These are phyloP conservation scores for Gamsiella multidivaricata DNA, from an alignment of 192 early-diverging fungal genomes.

Conservation along the genomic window DNA sequence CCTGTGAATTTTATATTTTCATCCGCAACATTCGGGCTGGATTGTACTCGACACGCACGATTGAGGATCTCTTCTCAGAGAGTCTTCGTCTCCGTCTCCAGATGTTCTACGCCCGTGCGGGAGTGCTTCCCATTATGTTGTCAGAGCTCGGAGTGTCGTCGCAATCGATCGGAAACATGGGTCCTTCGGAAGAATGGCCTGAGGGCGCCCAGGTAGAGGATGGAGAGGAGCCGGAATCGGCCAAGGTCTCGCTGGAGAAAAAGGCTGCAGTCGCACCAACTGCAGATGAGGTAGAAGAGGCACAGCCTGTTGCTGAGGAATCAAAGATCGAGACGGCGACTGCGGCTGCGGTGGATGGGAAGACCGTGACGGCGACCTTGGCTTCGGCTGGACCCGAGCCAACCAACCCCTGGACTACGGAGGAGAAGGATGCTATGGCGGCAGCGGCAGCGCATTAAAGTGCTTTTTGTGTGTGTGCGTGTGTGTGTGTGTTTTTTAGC, in stretches of 20 bases:
- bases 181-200: slow-evolving; percentile 43
- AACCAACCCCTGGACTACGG: slow-evolving; percentile 38
- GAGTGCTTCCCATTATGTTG: slow-evolving; percentile 71
- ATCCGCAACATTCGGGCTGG: slow-evolving; percentile 91
- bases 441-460: too few relatives aligned
- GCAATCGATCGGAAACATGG: slow-evolving; percentile 52
- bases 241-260: slow-evolving; percentile 37
- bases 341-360: slow-evolving; percentile 17
- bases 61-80: slow-evolving; percentile 89
- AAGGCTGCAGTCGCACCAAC: not conserved
- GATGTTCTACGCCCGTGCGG: slow-evolving; percentile 82
- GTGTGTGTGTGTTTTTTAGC: too few relatives aligned
- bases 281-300: not conserved
- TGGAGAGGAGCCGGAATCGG: slow-evolving; percentile 7
- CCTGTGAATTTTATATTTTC: slow-evolving; percentile 95
- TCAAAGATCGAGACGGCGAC: slow-evolving; percentile 17
- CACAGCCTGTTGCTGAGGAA: not conserved
- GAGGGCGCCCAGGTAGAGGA: slow-evolving; percentile 7
- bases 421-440: slow-evolving; percentile 4
- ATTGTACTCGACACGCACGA: slow-evolving; percentile 78
- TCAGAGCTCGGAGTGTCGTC: slow-evolving; percentile 60
- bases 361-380: slow-evolving; percentile 5
- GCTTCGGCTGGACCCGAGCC: slow-evolving; percentile 48
- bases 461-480: too few relatives aligned
- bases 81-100: slow-evolving; percentile 83